Conservation (phyloP, 495 filamentous ascomycete species). For the Podospora comata region DNA sequence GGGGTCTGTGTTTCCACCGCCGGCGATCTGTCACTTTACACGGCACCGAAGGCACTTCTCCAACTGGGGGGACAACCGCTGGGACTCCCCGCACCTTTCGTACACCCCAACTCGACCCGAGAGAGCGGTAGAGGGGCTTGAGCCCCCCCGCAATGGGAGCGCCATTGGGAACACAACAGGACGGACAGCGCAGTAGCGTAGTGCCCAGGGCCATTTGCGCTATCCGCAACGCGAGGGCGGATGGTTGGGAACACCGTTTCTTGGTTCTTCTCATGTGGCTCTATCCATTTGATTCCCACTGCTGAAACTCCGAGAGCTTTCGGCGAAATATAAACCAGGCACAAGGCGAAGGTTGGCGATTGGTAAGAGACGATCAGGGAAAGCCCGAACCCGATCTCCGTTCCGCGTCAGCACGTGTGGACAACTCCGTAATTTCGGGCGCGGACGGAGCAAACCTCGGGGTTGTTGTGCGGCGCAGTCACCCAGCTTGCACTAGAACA, state of each 20-base stretch:
- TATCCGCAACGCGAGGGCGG: background rate
- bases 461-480: background rate
- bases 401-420: background rate
- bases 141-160: background rate
- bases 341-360: background rate
- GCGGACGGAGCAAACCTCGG: background rate
- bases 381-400: conserved; percentile 6
- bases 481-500: background rate
- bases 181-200: background rate
- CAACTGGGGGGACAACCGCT: conserved; percentile 1
- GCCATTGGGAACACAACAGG: conserved; percentile 1
- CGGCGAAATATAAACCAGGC: background rate
- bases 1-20: background rate
- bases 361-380: background rate
- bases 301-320: background rate
- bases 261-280: background rate
- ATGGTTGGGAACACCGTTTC: background rate
- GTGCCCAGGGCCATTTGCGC: background rate
- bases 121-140: conserved; percentile 4
- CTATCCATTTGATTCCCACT: background rate
- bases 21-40: background rate
- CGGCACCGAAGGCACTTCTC: background rate
- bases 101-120: conserved; percentile 4
- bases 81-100: background rate
- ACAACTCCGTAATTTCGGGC: background rate